phyloP scores from a whole-genome alignment of 805 yeast genomes.

The Kodamaea nitidulidarum region DNA sequence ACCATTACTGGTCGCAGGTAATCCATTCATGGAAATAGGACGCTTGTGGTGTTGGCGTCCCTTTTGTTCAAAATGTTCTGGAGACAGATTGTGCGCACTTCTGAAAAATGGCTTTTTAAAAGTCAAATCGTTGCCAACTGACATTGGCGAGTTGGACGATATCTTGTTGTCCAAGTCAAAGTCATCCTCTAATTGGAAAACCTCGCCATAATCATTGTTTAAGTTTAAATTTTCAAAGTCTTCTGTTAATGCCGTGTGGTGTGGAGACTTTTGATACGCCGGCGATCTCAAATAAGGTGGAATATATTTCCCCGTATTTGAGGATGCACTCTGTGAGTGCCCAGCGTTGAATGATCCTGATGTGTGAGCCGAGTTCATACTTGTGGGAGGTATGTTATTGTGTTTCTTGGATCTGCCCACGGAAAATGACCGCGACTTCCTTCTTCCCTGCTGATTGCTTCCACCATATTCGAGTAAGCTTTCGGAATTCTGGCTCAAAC shows the following conservation, averaged over 20 bases:
- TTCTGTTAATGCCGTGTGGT: conserved; percentile 31
- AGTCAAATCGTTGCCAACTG: conserved; percentile 6
- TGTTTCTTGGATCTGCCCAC: conserved; percentile 10
- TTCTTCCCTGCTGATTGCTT: conserved; percentile 4
- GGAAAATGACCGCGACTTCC: conserved; percentile 15
- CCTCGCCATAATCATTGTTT: conserved; percentile 30
- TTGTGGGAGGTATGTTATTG: neutral
- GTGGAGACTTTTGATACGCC: conserved; percentile 28
- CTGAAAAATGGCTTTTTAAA: conserved; percentile 16
- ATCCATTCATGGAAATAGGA: conserved; percentile 6
- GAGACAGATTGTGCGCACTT: conserved; percentile 6
- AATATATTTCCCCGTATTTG: conserved; percentile 24
- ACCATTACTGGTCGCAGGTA: neutral
- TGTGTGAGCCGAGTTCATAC: conserved; percentile 7
- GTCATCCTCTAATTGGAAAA: conserved; percentile 42
- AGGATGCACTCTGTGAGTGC: neutral
- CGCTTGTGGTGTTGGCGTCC: conserved; percentile 2
- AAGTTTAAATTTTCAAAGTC: conserved; percentile 32
- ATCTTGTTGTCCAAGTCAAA: conserved; percentile 16
- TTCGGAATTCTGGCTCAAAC: conserved; percentile 4
- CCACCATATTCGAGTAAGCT: neutral
- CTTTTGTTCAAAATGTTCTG: conserved; percentile 5
- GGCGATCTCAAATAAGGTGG: conserved; percentile 44
- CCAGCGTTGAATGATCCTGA: too few species aligned
- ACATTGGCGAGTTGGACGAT: neutral